phyloP scores from a whole-genome alignment of 352 stramenopile genomes.

The Globisporangium camurandrum region DNA sequence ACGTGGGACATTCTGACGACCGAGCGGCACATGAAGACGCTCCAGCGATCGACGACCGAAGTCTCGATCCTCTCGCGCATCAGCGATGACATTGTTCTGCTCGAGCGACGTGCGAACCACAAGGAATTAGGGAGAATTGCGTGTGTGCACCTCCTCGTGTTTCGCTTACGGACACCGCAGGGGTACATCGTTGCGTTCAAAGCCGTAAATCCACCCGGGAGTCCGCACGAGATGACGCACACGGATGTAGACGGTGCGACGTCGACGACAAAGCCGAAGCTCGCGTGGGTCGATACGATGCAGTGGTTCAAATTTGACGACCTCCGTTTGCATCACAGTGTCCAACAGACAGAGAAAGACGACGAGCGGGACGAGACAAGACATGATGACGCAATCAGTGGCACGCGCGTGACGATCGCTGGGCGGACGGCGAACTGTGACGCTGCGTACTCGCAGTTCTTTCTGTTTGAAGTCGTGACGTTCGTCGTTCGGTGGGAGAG shows the following conservation, averaged over 20 bases:
- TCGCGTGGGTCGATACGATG: constrained; percentile 34
- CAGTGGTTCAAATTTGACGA: constrained; percentile 33
- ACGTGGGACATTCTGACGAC: constrained; percentile 15
- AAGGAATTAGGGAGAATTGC: constrained; percentile 2
- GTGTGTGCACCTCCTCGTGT: constrained; percentile 7
- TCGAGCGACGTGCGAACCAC: constrained; percentile 7
- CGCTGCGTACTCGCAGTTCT: constrained; percentile 27
- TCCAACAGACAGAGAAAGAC: too few relatives aligned
- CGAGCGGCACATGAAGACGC: constrained; percentile 3
- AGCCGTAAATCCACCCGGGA: constrained; percentile 7
- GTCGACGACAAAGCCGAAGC: constrained; percentile 18
- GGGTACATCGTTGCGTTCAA: constrained; percentile 13
- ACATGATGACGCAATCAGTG: too few relatives aligned
- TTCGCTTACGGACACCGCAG: constrained; percentile 8
- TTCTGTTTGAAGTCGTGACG: constrained; percentile 42
- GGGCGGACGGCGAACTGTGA: constrained; percentile 35
- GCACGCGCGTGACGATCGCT: constrained; percentile 12
- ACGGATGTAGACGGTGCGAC: background rate
- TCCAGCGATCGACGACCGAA: constrained; percentile 6
- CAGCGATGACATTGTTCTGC: constrained; percentile 11
- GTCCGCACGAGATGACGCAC: constrained; percentile 1
- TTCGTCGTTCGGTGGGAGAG: constrained; percentile 43
- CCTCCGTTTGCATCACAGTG: too few relatives aligned
- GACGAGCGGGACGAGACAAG: background rate
- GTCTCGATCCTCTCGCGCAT: constrained; percentile 12